Percentiles rank a stretch among this genome's conserved stretches.
These are phyloP conservation scores for Microascus cirrosus DNA, from an alignment of 2,329 filamentous ascomycete genomes.

Conservation along the genomic window DNA sequence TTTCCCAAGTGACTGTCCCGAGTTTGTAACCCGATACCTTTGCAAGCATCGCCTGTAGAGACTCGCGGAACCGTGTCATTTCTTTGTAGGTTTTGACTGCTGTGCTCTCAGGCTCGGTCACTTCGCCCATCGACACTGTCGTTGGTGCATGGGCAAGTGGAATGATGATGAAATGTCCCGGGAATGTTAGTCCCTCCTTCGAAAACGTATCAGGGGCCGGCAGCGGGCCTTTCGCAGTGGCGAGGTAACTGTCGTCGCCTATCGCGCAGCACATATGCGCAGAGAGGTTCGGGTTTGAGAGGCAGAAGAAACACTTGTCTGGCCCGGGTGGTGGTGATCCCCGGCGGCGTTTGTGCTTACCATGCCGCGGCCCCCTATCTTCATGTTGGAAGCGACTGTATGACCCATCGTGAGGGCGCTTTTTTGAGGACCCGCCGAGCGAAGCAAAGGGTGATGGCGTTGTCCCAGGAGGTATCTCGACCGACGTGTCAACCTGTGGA, in stretches of 20 bases:
- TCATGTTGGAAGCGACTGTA: conserved; percentile 44
- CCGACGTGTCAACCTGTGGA: conserved; percentile 48
- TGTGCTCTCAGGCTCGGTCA: conserved; percentile 35
- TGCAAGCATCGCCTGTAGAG: conserved; percentile 72
- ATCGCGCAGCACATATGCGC: conserved; percentile 86
- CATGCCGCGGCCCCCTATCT: conserved; percentile 29
- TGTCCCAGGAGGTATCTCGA: conserved; percentile 54
- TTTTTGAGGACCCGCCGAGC: conserved; percentile 27
- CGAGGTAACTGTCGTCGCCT: conserved; percentile 77
- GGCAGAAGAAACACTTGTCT: conserved; percentile 86
- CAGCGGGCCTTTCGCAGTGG: conserved; percentile 84
- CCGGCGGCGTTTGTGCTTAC: conserved; percentile 32
- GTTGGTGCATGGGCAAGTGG: conserved; percentile 75
- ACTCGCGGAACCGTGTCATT: conserved; percentile 70
- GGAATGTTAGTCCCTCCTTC: conserved; percentile 56
- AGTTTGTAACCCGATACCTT: conserved; percentile 44
- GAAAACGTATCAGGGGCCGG: conserved; percentile 59
- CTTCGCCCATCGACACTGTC: conserved; percentile 52
- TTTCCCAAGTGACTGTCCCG: conserved; percentile 85
- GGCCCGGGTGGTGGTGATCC: conserved; percentile 54
- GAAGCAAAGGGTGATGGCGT: conserved; percentile 64
- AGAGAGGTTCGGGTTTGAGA: conserved; percentile 74
- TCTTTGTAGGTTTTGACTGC: conserved; percentile 58
- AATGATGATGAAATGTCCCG: conserved; percentile 83
- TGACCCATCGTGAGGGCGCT: conserved; percentile 41